phyloP scores from a whole-genome alignment of 352 stramenopile genomes.

The Phytopythium cucurbitacearum region DNA sequence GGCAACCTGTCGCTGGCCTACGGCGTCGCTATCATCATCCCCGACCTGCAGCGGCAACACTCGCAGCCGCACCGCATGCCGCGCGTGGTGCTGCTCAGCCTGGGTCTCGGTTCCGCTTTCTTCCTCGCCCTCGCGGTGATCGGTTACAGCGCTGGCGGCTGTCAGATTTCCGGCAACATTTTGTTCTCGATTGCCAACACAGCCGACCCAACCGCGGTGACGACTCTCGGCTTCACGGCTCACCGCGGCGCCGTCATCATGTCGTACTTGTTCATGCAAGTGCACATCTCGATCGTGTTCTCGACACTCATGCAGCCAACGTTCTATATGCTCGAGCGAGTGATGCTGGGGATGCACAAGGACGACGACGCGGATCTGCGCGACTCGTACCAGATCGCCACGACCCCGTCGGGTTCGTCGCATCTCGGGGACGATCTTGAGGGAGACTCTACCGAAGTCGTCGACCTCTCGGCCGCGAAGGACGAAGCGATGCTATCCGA shows the following conservation, averaged over 20 bases:
- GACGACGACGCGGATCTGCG: conserved; percentile 4
- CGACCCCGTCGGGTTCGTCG: conserved; percentile 14
- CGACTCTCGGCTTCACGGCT: conserved; percentile 18
- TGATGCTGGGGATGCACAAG: conserved; percentile 38
- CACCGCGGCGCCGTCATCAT: conserved; percentile 20
- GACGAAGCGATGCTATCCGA: conserved; percentile 19
- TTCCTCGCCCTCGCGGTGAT: conserved; percentile 27
- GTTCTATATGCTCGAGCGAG: conserved; percentile 32
- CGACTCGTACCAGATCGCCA: conserved; percentile 13
- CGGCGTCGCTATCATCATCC: conserved; percentile 17
- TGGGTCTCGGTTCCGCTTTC: conserved; percentile 23
- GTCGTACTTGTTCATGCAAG: conserved; percentile 26
- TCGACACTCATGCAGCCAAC: conserved; percentile 29
- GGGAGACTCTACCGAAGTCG: conserved; percentile 1
- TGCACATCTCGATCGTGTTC: conserved; percentile 38
- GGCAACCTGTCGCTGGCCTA: conserved; percentile 25
- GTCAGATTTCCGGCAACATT: conserved; percentile 25
- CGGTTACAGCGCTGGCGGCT: conserved; percentile 26
- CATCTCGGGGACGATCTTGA: conserved; percentile 1
- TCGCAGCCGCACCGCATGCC: conserved; percentile 35
- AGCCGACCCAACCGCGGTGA: conserved; percentile 9
- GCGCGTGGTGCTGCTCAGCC: conserved; percentile 28
- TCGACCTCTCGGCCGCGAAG: conserved; percentile 13
- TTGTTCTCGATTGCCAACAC: conserved; percentile 23
- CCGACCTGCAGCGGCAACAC: conserved; percentile 26